phyloP scores from a whole-genome alignment of 2,329 filamentous ascomycete species.

The Clarireedia hainanense region DNA sequence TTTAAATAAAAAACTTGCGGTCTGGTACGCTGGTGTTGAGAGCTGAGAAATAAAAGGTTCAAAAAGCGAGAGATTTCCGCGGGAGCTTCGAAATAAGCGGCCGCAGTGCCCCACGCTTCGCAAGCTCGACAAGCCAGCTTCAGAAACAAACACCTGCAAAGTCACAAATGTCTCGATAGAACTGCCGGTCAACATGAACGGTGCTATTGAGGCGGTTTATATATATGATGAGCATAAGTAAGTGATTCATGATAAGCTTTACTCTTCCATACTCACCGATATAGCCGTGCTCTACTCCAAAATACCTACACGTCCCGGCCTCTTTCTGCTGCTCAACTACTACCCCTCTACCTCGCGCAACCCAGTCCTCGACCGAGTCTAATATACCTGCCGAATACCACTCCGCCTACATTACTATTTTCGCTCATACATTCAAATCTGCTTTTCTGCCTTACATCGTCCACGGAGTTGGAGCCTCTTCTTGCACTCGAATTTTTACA shows the following conservation, averaged over 20 bases:
- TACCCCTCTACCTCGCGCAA: constrained; percentile 82
- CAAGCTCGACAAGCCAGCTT: not conserved
- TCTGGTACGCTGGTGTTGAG: not conserved
- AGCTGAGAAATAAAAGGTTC: not conserved
- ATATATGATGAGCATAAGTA: constrained; percentile 96
- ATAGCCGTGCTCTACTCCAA: constrained; percentile 74
- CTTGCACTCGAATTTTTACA: constrained; percentile 91
- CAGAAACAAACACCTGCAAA: not conserved
- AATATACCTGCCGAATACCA: constrained; percentile 74
- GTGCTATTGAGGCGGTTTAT: constrained; percentile 89
- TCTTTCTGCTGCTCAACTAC: constrained; percentile 64
- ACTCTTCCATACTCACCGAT: not conserved
- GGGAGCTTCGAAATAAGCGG: no score
- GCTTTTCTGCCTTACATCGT: constrained; percentile 77
- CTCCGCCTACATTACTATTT: constrained; percentile 82
- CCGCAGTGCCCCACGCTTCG: not conserved
- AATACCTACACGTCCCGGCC: constrained; percentile 83
- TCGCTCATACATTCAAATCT: constrained; percentile 82
- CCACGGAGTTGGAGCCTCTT: constrained; percentile 79
- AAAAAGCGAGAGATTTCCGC: no score
- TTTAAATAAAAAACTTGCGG: not conserved
- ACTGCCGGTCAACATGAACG: constrained; percentile 53
- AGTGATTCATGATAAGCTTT: constrained; percentile 21
- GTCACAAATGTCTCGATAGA: constrained; percentile 15
- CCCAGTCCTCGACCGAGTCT: constrained; percentile 74